phyloP scores from a whole-genome alignment of 2,329 filamentous ascomycete genomes.

The Amphichorda felina region DNA sequence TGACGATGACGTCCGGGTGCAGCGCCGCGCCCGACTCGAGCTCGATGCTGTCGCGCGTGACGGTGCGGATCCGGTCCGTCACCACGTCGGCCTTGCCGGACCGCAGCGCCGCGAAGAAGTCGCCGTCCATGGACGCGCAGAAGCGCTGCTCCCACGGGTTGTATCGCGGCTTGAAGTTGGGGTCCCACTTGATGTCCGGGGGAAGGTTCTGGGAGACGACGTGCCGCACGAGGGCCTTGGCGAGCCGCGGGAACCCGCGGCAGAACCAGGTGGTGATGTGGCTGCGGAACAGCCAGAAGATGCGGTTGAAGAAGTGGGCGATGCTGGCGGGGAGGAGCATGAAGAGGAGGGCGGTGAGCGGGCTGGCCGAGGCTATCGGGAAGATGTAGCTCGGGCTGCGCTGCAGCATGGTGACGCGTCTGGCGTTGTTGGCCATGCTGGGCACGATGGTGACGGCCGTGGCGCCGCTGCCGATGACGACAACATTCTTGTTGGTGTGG shows the following conservation, averaged over 20 bases:
- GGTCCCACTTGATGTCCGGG: conserved; percentile 29
- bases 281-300: conserved; percentile 33
- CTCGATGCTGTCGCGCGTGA: conserved; percentile 29
- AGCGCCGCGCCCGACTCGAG: conserved; percentile 31
- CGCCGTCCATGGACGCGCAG: conserved; percentile 39
- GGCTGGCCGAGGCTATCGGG: conserved; percentile 31
- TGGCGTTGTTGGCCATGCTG: conserved; percentile 42
- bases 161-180: conserved; percentile 42
- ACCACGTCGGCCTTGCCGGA: conserved; percentile 25
- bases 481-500: conserved; percentile 50
- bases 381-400: conserved; percentile 52
- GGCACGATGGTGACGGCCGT: conserved; percentile 57
- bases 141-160: conserved; percentile 58
- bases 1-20: conserved; percentile 49
- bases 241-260: conserved; percentile 30
- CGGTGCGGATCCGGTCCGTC: conserved; percentile 31
- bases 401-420: conserved; percentile 57
- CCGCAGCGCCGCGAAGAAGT: conserved; percentile 29
- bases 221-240: conserved; percentile 28
- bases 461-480: conserved; percentile 56
- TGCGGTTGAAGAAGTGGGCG: conserved; percentile 29
- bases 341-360: conserved; percentile 21
- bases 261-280: conserved; percentile 33
- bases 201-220: conserved; percentile 34
- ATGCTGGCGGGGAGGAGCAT: conserved; percentile 28